Base-by-base conservation (phyloP, 2,329 filamentous ascomycete species). In the Trichoderma harzianum region DNA sequence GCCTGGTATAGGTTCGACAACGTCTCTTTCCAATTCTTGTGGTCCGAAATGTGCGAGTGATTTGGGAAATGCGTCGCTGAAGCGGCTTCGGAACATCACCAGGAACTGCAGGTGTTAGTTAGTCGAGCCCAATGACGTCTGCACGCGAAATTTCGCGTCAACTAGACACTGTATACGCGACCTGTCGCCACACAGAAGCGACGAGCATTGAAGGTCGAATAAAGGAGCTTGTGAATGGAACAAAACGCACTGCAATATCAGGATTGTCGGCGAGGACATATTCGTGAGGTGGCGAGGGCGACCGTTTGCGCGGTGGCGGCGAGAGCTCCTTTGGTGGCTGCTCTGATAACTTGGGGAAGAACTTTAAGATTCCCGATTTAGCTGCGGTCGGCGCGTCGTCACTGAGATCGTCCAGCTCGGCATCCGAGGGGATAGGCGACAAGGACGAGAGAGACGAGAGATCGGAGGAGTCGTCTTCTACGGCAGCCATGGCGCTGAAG, bases 21-120 rank as follows among this genome's bases (percentile, higher is more conserved):
- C 89, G 66, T 96, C 96, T 80, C 88, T 88, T 83, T 99, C 96
- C 73, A 99, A 89, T 82, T 99, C 97, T 83, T 99, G 95, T 14
- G 96, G 96, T 26, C 96, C 96, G 76, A 97, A 94, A 80, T 97
- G 93, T 75, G 93, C 87, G 43, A 97, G 87, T 36, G 94, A 96
- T 82, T 94, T 92, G 62, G 95, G 92, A 76, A 99, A 96, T 73
- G 90, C 92, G 73, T 97, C 94, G 83, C 88, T 91, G 82, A 99
- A 98, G 79, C 96, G 93, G 82, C 93, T 92, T 81, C 95, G 91
- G 83, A 98, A 99, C 93, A 97, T 98, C 76, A 98, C 94, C 82
- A 99, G 93, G 83, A 99, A 98, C 94, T 98, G 78, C 76, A 76
- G 76, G 78, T 78, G 77, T 82, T 79, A 83, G 77, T 82, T 79